phyloP scores from a whole-genome alignment of 176 grass and related monocot genomes.

The Oryza longistaminata region DNA sequence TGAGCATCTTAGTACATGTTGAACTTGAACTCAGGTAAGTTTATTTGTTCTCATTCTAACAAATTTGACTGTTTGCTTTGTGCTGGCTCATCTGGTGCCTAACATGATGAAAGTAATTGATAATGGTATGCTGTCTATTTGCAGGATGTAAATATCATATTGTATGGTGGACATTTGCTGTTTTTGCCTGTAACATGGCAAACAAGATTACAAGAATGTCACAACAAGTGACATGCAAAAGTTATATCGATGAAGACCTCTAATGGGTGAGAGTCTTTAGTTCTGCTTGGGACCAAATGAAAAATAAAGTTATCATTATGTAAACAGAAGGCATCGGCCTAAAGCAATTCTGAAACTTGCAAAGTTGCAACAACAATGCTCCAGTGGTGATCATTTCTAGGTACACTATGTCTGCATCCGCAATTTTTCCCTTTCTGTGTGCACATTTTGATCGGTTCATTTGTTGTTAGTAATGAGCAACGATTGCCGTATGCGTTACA shows the following conservation, averaged over 20 bases:
- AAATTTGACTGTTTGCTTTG: neutral
- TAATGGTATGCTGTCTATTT: neutral
- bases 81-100: neutral
- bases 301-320: neutral
- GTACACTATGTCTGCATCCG: neutral
- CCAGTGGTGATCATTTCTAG: neutral
- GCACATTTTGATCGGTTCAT: neutral
- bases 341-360: neutral
- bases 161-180: neutral
- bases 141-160: neutral
- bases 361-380: neutral
- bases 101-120: neutral
- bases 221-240: neutral
- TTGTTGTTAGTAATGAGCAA: neutral
- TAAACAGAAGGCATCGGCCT: neutral
- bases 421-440: neutral
- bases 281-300: neutral
- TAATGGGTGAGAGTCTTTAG: neutral
- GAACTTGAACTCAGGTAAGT: neutral
- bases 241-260: neutral
- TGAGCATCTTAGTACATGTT: neutral
- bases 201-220: neutral
- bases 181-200: neutral
- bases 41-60: constrained; percentile 5
- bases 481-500: neutral